phyloP scores from a whole-genome alignment of 2,329 filamentous ascomycete species.

The Xylariaceae sp. region DNA sequence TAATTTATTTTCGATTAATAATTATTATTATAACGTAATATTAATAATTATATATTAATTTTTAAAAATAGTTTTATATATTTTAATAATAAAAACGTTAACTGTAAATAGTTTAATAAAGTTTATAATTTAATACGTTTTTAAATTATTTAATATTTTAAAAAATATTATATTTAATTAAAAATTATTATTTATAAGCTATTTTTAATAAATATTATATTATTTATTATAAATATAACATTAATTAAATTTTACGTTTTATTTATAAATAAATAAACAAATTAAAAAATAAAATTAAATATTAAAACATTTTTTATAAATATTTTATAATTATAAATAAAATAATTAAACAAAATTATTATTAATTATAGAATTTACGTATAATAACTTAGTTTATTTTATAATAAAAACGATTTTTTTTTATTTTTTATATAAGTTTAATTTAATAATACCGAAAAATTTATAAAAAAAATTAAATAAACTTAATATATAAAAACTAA shows the following conservation, averaged over 20 bases:
- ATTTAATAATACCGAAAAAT: not conserved
- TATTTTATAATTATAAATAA: not conserved
- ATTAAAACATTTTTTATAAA: not conserved
- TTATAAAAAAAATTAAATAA: not conserved
- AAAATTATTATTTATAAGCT: not conserved
- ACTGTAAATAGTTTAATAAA: not conserved
- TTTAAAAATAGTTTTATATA: not conserved
- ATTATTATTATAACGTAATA: not conserved
- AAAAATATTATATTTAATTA: not conserved
- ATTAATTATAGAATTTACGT: not conserved
- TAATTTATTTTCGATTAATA: not conserved
- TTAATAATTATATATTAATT: not conserved
- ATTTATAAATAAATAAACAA: constrained; percentile 1
- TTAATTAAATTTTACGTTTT: not conserved
- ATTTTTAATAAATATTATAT: too few species aligned
- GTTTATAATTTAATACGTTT: not conserved
- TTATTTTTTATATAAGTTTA: not conserved
- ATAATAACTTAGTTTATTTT: not conserved
- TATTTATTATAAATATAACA: not conserved
- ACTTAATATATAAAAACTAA: not conserved
- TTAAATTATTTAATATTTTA: not conserved
- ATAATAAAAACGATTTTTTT: not conserved
- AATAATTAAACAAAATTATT: too few species aligned
- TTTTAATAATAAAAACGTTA: not conserved
- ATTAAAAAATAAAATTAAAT: not conserved